A percentile compares a stretch with the other conserved stretches of the same genome.
These are phyloP conservation scores for Roridomyces roridus DNA, from an alignment of 768 basidiomycete species.

Conservation along the genomic window DNA sequence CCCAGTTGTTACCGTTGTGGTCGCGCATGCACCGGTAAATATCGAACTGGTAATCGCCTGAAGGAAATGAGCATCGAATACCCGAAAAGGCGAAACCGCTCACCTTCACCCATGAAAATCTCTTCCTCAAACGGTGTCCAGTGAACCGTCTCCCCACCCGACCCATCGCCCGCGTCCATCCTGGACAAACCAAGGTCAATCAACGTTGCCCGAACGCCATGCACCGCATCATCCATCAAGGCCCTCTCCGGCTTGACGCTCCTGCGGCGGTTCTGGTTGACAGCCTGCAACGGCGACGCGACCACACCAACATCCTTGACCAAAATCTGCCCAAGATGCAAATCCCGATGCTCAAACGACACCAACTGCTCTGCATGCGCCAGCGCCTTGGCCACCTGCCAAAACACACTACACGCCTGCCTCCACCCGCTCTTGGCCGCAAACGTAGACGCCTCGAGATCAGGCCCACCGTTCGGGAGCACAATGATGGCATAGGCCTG, in stretches of 20 bases:
- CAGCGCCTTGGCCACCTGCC: conserved; percentile 84
- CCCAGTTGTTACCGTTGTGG: conserved; percentile 70
- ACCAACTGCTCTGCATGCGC: conserved; percentile 80
- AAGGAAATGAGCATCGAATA: conserved; percentile 13
- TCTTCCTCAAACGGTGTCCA: conserved; percentile 90
- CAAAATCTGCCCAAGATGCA: conserved; percentile 98
- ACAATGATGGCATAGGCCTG: conserved; percentile 93
- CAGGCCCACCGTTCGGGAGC: conserved; percentile 87
- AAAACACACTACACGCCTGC: conserved; percentile 88
- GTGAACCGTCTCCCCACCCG: conserved; percentile 53
- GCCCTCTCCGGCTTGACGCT: conserved; percentile 26
- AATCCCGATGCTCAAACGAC: conserved; percentile 96
- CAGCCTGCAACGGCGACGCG: conserved; percentile 37
- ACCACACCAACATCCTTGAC: conserved; percentile 56
- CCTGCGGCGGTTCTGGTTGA: conserved; percentile 42
- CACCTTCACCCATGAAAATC: conserved; percentile 91
- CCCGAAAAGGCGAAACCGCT: conserved; percentile 11
- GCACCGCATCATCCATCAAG: conserved; percentile 66
- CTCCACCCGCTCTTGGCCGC: conserved; percentile 72
- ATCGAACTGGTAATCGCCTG: conserved; percentile 94
- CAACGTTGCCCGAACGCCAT: conserved; percentile 81
- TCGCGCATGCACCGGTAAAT: conserved; percentile 88
- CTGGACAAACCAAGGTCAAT: conserved; percentile 96
- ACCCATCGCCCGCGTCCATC: conserved; percentile 65
- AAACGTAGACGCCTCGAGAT: conserved; percentile 88